Evolutionary conservation across 352 stramenopile genomes (phyloP).

Genomic region (Globisporangium irregulare): DNA sequence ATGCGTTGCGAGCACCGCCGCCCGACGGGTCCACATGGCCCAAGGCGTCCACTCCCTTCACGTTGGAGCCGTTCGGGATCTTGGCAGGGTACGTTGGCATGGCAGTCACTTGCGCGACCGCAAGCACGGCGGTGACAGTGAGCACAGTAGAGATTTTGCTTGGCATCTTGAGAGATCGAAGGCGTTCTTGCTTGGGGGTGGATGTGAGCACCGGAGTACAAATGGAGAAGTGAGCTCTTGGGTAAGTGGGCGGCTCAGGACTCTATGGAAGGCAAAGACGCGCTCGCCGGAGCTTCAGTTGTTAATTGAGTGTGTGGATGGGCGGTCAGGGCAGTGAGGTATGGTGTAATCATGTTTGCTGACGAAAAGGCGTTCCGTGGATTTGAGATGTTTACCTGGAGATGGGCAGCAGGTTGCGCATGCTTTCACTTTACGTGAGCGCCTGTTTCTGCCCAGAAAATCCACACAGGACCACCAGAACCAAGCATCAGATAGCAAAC

Average conservation of each 20-base stretch:
- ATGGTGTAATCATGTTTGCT: background rate
- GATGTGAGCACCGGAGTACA: background rate
- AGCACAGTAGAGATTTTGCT: background rate
- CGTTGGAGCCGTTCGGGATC: conserved; percentile 23
- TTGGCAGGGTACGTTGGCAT: conserved; percentile 9
- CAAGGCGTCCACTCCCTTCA: conserved; percentile 20
- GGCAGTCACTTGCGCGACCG: background rate
- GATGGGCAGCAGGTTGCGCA: background rate
- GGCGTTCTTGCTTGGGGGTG: background rate
- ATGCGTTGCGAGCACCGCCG: conserved; percentile 22
- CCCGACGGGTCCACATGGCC: conserved; percentile 22
- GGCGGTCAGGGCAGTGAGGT: background rate
- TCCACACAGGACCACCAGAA: conserved; percentile 6
- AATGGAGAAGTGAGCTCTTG: background rate
- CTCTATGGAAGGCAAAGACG: background rate
- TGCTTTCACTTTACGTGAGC: background rate
- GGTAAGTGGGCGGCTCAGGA: background rate
- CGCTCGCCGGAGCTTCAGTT: background rate
- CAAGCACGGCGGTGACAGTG: background rate
- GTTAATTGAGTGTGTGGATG: conserved; percentile 1
- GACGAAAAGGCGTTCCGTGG: background rate
- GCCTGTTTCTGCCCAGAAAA: conserved; percentile 1
- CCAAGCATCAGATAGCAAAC: background rate
- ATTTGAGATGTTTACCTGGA: background rate
- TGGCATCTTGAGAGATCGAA: background rate